Base-by-base conservation (phyloP, 2,329 filamentous ascomycete genomes). In the Aureobasidium mangrovei region DNA sequence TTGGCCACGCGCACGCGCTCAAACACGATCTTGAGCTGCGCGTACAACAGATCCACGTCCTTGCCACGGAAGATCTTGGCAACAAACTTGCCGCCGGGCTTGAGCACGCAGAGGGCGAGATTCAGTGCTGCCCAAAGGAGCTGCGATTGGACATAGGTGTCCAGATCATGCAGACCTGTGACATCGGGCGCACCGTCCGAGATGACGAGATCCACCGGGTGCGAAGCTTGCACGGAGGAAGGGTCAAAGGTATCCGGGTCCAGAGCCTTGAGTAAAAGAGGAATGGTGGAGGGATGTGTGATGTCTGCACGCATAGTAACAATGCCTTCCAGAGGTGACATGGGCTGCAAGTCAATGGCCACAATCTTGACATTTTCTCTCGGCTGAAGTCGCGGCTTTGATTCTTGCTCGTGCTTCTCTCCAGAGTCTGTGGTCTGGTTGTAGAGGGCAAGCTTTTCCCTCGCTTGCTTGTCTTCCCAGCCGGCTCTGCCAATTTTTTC, bases 61-160 rank as follows among this genome's bases (percentile, higher is more conserved):
- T 90, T 85, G 12, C 88, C 91, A 12, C 93, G 77, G 74, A 98
- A 98, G 58, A 98, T 96, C 75, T 98, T 98, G 57, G 93, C 93
- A 6, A 98, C 91, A 63, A 98, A 98, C 65, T 89, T 95, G 59
- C 93, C 93, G 41, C 93, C 93, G 0, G 91, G 91, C 57, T 87
- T 86, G 26, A 98, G 80, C 9, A 98, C 90, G 66, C 91, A 95
- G 9, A 96, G 81, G 0, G 93, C 90, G 2, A 98, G 81, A 68
- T 96, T 95, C 24, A 98, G 80, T 0, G 93, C 93, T 0, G 91
- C 89, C 70, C 94, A 96, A 47, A 98, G 84, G 7, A 98, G 79
- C 71, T 97, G 93, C 7, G 88, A 91, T 72, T 98, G 93, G 18
- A 98, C 88, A 71, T 98, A 98, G 62, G 97, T 97, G 70, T 98